Percentiles rank a stretch among this genome's conserved stretches.
Conservation (phyloP, 2,329 filamentous ascomycete genomes). For the Fusarium buharicum region DNA sequence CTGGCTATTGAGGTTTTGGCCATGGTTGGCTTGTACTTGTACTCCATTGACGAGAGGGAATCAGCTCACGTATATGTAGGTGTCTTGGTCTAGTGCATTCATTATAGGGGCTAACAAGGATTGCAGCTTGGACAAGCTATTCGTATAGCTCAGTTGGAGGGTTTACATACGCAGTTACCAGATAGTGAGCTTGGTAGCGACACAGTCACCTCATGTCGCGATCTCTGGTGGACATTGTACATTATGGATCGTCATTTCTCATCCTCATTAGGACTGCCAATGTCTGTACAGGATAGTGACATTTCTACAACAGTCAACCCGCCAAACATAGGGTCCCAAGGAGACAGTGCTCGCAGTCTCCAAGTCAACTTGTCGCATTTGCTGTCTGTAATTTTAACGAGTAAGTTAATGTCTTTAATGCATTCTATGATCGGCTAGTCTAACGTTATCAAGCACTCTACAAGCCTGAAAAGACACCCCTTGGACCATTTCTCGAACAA, state of each 20-base stretch:
- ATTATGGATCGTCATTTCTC: slow-evolving; percentile 55
- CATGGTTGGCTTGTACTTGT: slow-evolving; percentile 52
- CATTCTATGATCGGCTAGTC: fast-evolving
- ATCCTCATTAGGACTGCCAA: slow-evolving; percentile 52
- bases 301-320: slow-evolving; percentile 50
- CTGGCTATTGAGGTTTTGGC: slow-evolving; percentile 53
- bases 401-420: slow-evolving; percentile 35
- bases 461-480: slow-evolving; percentile 48
- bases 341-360: slow-evolving; percentile 48
- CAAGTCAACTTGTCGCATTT: slow-evolving; percentile 52
- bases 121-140: slow-evolving; percentile 53
- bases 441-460: slow-evolving; percentile 49
- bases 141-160: slow-evolving; percentile 55
- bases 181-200: slow-evolving; percentile 49
- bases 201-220: slow-evolving; percentile 49
- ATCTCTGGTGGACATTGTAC: slow-evolving; percentile 56
- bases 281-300: slow-evolving; percentile 53
- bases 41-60: slow-evolving; percentile 52
- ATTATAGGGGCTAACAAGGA: neutral
- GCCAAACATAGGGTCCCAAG: slow-evolving; percentile 42
- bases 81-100: fast-evolving
- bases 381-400: slow-evolving; percentile 50
- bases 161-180: slow-evolving; percentile 54
- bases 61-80: slow-evolving; percentile 47
- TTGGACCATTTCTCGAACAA: slow-evolving; percentile 51